Conservation (phyloP, 192 early-diverging fungal species). For the Coemansia sp. region DNA sequence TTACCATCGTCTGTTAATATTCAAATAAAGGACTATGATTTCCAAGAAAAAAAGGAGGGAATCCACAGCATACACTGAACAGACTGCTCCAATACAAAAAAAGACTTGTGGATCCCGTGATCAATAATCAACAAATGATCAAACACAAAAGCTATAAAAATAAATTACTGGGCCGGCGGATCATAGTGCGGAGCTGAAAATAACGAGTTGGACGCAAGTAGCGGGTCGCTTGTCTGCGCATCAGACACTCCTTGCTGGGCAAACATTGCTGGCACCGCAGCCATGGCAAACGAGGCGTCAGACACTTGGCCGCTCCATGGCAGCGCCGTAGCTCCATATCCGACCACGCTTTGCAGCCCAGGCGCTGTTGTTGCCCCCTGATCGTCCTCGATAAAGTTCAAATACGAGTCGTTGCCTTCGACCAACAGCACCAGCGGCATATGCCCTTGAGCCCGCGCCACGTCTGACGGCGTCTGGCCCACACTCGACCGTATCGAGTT, state of each 20-base stretch:
- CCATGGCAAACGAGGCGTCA: background rate
- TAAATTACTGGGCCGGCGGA: background rate
- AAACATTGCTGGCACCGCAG: conserved; percentile 2
- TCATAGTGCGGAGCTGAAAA: background rate
- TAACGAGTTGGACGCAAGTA: background rate
- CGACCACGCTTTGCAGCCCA: too few species aligned
- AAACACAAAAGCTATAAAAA: background rate
- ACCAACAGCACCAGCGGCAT: conserved; percentile 18
- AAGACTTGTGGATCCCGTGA: background rate
- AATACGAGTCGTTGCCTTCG: conserved; percentile 45
- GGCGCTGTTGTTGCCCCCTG: conserved; percentile 9
- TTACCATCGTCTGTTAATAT: too few species aligned
- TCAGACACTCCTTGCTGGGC: background rate
- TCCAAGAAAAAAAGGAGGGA: conserved; percentile 4
- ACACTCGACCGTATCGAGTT: conserved; percentile 12
- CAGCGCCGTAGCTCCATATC: background rate
- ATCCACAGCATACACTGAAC: too few species aligned
- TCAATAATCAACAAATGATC: background rate
- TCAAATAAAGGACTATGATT: background rate
- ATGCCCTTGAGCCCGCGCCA: conserved; percentile 23
- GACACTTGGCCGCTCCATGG: background rate
- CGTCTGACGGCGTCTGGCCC: conserved; percentile 31
- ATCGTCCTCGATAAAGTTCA: conserved; percentile 48
- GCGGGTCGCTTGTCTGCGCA: background rate
- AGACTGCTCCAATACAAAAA: background rate